Base-by-base conservation (phyloP, 208 protist species). In the Trypanosoma congolense region DNA sequence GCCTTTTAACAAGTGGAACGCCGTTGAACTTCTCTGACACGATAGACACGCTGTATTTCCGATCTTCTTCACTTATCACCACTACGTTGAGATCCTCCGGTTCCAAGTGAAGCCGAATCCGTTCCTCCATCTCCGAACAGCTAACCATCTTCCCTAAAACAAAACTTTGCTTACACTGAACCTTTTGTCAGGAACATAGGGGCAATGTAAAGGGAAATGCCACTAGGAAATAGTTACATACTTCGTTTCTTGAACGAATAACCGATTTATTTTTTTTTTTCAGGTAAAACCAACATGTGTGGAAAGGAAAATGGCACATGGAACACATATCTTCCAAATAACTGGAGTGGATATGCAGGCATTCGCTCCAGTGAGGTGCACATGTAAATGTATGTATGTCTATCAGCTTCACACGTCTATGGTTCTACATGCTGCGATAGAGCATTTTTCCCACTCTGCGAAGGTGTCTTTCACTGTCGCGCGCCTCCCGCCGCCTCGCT, bases 21-120 rank as follows among this genome's bases (percentile, higher is more conserved):
- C 60, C 73, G 4, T 69, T 65, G 47, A 91, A 91, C 8, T 52
- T 70, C 4, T 56, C 28, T 5, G 81, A 80, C 0, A 80, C 56
- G 42, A 90, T 71, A 18, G 43, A 38, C n/a, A 90, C 73, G 30
- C 71, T 72, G 54, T 87, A 90, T 68, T 88, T 89, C 5, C 54
- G 67, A 35, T 82, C 67, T 3, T 70, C 61, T 40, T 61, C 72
- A 60, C 68, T 80, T n/a, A 88, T 44, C 2, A 42, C 56, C 22
- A 52, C 75, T 24, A 90, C 83, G 26, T 73, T 52, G 54, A 74
- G 55, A 36, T 57, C 60, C 2, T 47, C 55, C 5, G 79, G 75
- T 28, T 67, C 52, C 4, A 87, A 53, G 30, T 45, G 52, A 9
- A 66, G 70, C 25, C 64, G 45, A 49, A 89, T 79, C 25, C 74